Conservation (phyloP, 2,329 filamentous ascomycete species). For the Fusarium verrucosum region DNA sequence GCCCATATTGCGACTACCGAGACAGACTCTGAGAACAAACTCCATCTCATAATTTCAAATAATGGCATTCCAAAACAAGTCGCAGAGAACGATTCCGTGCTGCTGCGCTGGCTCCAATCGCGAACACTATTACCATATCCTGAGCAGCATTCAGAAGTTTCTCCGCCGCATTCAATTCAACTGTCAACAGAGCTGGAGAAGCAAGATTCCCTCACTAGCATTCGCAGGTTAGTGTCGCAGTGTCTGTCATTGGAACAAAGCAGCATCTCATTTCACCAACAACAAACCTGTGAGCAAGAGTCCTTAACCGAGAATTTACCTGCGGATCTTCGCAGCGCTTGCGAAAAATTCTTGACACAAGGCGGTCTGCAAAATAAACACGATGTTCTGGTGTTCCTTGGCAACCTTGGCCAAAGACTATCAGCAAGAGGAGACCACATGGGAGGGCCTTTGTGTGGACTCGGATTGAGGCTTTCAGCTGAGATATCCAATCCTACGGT, state of each 20-base stretch:
- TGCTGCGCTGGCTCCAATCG: conserved; percentile 51
- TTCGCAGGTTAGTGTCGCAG: conserved; percentile 48
- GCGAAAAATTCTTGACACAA: conserved; percentile 30
- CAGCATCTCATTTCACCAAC: conserved; percentile 28
- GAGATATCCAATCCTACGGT: conserved; percentile 38
- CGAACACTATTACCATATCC: conserved; percentile 35
- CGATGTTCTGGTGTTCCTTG: conserved; percentile 51
- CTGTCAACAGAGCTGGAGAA: conserved; percentile 34
- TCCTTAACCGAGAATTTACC: conserved; percentile 21
- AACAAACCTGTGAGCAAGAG: neutral
- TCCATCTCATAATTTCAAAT: conserved; percentile 35
- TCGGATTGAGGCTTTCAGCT: conserved; percentile 48
- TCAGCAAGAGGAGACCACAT: conserved; percentile 38
- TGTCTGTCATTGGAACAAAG: conserved; percentile 39
- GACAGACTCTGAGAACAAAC: conserved; percentile 3
- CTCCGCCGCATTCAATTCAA: conserved; percentile 14
- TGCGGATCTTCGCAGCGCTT: conserved; percentile 38
- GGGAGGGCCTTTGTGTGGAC: conserved; percentile 43
- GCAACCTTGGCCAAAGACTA: conserved; percentile 53
- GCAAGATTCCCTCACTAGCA: conserved; percentile 41
- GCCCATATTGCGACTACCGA: conserved; percentile 7
- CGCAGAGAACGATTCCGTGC: conserved; percentile 42
- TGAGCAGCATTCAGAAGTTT: neutral
- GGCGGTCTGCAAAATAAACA: conserved; percentile 6
- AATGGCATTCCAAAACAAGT: conserved; percentile 35